phyloP scores from a whole-genome alignment of 805 yeast species.

The Saccharomycopsis capsularis region DNA sequence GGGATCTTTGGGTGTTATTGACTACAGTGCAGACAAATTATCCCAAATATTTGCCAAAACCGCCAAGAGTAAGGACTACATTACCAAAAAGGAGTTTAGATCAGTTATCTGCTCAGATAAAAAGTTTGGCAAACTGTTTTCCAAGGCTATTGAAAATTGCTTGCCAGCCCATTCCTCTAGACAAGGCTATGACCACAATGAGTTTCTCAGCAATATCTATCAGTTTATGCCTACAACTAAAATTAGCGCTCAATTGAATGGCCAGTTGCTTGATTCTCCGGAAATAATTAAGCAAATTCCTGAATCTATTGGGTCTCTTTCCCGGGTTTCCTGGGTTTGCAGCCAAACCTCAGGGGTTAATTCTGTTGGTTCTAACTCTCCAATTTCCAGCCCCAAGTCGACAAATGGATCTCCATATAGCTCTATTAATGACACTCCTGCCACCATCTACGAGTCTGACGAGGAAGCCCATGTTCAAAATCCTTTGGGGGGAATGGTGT shows the following conservation, averaged over 20 bases:
- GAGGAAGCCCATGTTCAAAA: neutral
- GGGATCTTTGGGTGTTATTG: too few relatives aligned
- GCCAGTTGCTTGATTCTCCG: neutral
- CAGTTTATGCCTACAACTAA: neutral
- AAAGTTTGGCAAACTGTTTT: slow-evolving; percentile 6
- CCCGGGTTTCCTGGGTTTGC: slow-evolving; percentile 1
- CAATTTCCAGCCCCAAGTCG: neutral
- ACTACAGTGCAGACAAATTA: neutral
- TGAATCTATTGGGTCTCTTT: neutral
- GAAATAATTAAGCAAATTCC: neutral
- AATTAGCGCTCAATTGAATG: too few relatives aligned
- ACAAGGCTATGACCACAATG: slow-evolving; percentile 15
- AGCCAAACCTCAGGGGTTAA: neutral
- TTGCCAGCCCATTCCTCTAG: slow-evolving; percentile 16
- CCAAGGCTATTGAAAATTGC: slow-evolving; percentile 10
- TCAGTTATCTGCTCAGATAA: neutral
- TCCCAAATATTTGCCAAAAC: neutral
- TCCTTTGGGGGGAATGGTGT: too few relatives aligned
- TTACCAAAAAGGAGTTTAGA: slow-evolving; percentile 19
- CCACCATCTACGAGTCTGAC: neutral
- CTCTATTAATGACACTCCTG: neutral
- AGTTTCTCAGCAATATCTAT: slow-evolving; percentile 1
- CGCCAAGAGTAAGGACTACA: slow-evolving; percentile 1
- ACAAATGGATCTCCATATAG: neutral
- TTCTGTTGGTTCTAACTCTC: neutral